These are phyloP conservation scores for Scortechinia acanthostroma DNA, from an alignment of 2,329 filamentous ascomycete species.

Conservation along the genomic window DNA sequence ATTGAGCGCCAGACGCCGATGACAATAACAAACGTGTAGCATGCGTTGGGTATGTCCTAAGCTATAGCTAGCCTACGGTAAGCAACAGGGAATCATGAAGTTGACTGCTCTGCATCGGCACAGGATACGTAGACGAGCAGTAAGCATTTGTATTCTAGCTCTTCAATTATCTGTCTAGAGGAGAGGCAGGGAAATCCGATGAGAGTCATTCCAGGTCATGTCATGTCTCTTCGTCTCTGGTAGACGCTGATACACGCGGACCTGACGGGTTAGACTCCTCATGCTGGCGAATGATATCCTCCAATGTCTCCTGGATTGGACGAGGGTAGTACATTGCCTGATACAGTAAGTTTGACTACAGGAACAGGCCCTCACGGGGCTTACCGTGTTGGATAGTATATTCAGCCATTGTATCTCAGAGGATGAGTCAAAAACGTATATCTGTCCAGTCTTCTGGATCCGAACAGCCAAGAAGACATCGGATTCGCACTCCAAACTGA, in stretches of 20 bases:
- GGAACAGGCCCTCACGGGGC: constrained; percentile 2
- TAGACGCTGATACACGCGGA: not conserved
- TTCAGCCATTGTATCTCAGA: constrained; percentile 5
- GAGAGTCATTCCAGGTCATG: no score
- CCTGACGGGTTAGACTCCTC: not conserved
- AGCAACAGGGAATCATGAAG: no score
- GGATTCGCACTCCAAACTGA: constrained; percentile 9
- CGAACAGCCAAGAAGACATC: constrained; percentile 8
- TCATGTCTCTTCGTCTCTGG: constrained; percentile 1
- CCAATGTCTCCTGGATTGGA: not conserved
- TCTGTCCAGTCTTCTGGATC: constrained; percentile 9
- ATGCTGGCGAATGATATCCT: not conserved
- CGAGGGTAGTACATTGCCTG: not conserved
- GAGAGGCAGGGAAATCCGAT: no score
- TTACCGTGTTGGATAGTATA: constrained; percentile 5
- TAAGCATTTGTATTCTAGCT: no score
- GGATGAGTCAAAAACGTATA: constrained; percentile 10
- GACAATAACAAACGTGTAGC: no score
- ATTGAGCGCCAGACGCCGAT: no score
- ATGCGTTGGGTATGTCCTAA: no score
- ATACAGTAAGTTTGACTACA: not conserved
- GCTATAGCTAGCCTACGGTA: no score
- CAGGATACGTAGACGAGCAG: no score
- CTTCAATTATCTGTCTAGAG: no score
- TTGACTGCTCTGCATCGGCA: no score